Conservation (phyloP, 129 eudicot genomes). For the Helianthus tuberosus region DNA sequence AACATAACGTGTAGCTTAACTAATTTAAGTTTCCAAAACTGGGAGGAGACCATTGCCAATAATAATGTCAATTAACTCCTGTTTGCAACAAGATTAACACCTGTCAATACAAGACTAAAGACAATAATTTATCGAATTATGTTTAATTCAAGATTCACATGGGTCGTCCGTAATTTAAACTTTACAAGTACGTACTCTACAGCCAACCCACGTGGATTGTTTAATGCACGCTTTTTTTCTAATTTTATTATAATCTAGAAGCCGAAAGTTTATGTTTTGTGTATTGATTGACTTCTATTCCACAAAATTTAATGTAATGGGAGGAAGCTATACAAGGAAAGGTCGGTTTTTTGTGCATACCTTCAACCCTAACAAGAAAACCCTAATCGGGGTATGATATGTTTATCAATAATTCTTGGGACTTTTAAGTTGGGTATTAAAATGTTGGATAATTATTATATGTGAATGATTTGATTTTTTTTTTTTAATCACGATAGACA, state of each 20-base stretch:
- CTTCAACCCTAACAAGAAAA: constrained; percentile 17
- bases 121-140: constrained; percentile 1
- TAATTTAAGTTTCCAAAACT: not conserved
- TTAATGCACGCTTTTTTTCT: constrained; percentile 7
- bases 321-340: constrained; percentile 32
- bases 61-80: not conserved
- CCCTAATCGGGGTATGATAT: constrained; percentile 15
- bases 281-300: not conserved
- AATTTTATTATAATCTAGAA: not conserved
- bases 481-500: no score
- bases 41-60: not conserved
- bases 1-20: not conserved
- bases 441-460: not conserved
- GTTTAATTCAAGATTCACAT: not conserved
- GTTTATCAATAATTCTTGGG: not conserved
- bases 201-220: constrained; percentile 26
- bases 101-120: not conserved
- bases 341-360: constrained; percentile 19
- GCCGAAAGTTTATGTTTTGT: not conserved
- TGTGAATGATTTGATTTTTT: not conserved
- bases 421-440: constrained; percentile 15
- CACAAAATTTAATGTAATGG: constrained; percentile 14
- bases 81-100: constrained; percentile 10
- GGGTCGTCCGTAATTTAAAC: not conserved
- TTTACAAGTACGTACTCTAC: not conserved